Evolutionary conservation across 441 rosid genomes (phyloP).

Genomic region (Erodium chrysanthum): DNA sequence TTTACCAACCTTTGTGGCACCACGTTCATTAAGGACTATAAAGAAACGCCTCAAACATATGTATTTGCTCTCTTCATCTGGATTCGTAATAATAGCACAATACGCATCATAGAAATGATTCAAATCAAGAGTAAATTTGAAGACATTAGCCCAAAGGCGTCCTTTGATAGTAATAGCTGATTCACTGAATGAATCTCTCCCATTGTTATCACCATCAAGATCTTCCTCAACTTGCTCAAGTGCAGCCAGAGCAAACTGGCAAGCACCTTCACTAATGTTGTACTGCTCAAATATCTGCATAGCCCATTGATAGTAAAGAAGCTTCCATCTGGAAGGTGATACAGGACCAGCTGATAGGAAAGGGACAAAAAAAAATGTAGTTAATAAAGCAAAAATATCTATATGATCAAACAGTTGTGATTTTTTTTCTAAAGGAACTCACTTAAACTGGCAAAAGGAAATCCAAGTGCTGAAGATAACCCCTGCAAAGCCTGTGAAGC

Average conservation of each 20-base stretch:
- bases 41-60: slow-evolving; percentile 92
- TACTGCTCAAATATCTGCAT: slow-evolving; percentile 96
- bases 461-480: slow-evolving; percentile 58
- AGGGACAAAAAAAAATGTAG: neutral
- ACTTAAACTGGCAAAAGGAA: slow-evolving; percentile 54
- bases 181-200: slow-evolving; percentile 36
- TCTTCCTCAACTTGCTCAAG: slow-evolving; percentile 99
- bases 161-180: slow-evolving; percentile 56
- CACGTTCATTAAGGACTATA: slow-evolving; percentile 76
- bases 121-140: slow-evolving; percentile 85
- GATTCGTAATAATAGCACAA: slow-evolving; percentile 95
- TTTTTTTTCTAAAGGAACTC: slow-evolving; percentile 25
- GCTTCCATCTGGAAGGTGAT: slow-evolving; percentile 72
- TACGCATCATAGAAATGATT: slow-evolving; percentile 81
- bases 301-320: slow-evolving; percentile 95
- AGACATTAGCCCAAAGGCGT: slow-evolving; percentile 89
- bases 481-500: slow-evolving; percentile 72
- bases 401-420: neutral
- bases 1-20: slow-evolving; percentile 63
- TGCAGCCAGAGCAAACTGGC: slow-evolving; percentile 94
- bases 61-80: slow-evolving; percentile 91
- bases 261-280: slow-evolving; percentile 81
- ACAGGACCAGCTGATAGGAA: slow-evolving; percentile 37
- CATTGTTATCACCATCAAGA: slow-evolving; percentile 31
- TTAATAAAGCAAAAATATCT: slow-evolving; percentile 14